Evolutionary conservation across 768 basidiomycete genomes (phyloP).

Genomic region (Boletus rubroflammeus): DNA sequence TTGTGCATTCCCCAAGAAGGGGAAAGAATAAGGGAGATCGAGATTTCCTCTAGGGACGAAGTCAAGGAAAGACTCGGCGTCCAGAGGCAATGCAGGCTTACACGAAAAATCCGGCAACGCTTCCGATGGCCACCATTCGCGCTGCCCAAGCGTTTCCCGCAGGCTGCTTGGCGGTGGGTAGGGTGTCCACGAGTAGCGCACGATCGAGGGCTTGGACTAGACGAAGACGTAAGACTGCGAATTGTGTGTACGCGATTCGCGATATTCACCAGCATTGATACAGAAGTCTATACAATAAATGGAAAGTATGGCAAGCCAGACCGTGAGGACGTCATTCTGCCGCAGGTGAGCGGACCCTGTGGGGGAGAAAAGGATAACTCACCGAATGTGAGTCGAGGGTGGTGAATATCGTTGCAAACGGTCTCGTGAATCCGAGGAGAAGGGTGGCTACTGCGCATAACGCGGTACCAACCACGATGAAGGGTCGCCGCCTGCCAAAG

Average conservation of each 20-base stretch:
- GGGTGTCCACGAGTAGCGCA: slow-evolving; percentile 82
- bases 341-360: background rate
- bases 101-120: slow-evolving; percentile 86
- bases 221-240: slow-evolving; percentile 1
- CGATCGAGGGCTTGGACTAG: slow-evolving; percentile 87
- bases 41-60: slow-evolving; percentile 62
- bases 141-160: slow-evolving; percentile 94
- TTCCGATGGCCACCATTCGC: slow-evolving; percentile 84
- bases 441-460: slow-evolving; percentile 72
- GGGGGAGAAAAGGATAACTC: slow-evolving; percentile 5
- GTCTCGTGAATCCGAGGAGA: slow-evolving; percentile 77
- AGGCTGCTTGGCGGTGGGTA: slow-evolving; percentile 73
- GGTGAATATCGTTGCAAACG: slow-evolving; percentile 53
- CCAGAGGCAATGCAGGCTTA: slow-evolving; percentile 35
- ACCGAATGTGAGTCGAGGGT: slow-evolving; percentile 33
- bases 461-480: slow-evolving; percentile 69
- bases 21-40: slow-evolving; percentile 64
- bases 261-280: slow-evolving; percentile 47
- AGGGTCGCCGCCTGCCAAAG: slow-evolving; percentile 83
- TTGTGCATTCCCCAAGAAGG: slow-evolving; percentile 76
- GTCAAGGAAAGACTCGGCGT: background rate
- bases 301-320: slow-evolving; percentile 71
- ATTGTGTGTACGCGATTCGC: background rate
- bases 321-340: slow-evolving; percentile 64
- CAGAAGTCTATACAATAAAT: slow-evolving; percentile 69